Base-by-base conservation (phyloP, 805 yeast species). In the Sugiyamaella boreocaroliniensis region DNA sequence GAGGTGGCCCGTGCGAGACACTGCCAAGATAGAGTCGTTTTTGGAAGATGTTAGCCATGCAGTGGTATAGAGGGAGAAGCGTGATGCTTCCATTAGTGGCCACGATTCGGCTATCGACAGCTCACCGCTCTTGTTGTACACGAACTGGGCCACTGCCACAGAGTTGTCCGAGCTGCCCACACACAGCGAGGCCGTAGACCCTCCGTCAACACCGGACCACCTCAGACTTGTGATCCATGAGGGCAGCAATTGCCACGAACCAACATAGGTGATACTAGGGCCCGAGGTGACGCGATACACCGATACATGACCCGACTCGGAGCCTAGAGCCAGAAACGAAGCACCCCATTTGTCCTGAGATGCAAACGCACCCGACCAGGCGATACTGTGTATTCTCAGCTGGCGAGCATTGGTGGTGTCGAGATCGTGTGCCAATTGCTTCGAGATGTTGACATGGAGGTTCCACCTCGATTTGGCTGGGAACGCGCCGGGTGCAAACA, bases 341-440 rank as follows among this genome's bases (percentile, higher is more conserved):
- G 55, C 44, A 10, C 64, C 64, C 64, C 64, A 60, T 9, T 51
- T 43, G 12, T 40, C 48, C 6, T 32, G n/a, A 15, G 50, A 18
- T 1, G 40, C 29, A 26, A 32, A 45, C 4, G 43, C 41, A 1
- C 40, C 19, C 8, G 59, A 50, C 62, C 62, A 59, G 7, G 55
- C 52, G 4, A 59, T 44, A 15, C 53, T 40, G 45, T 57, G 60
- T 10, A 54, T 20, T 16, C 58, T 43, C 20, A 50, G 32, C 34
- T 37, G 42, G 20, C 51, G 45, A 10, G 43, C 34, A 37, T 44
- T 32, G 16, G 53, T 51, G 4, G 29, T 29, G 2, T 50, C 16
- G 5, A 26, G 19, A 18, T 48, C 29, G 16, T 22, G 26, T 8
- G 26, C 29, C 12, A 29, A 12, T 15, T 20, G n/a, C 4, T 26